Evolutionary conservation across 371 early-diverging fungal genomes (phyloP).

Genomic region (Lichtheimia corymbifera): DNA sequence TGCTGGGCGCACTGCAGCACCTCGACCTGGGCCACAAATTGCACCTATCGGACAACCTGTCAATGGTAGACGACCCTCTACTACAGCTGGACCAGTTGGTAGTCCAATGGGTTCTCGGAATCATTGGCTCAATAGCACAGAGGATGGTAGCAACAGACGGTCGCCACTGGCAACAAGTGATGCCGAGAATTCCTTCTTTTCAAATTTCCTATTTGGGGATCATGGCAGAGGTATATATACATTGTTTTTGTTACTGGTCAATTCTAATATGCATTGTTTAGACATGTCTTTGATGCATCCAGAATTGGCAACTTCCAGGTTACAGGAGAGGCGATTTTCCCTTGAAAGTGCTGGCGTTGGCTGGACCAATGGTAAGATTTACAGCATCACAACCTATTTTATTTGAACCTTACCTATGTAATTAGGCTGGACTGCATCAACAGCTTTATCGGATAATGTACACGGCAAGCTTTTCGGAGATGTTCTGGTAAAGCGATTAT

Average conservation of each 20-base stretch:
- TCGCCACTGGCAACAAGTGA: slow-evolving; percentile 3
- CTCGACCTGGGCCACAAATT: slow-evolving; percentile 7
- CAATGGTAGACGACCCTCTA: slow-evolving; percentile 18
- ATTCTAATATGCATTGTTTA: neutral
- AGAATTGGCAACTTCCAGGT: slow-evolving; percentile 7
- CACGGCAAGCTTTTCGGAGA: slow-evolving; percentile 42
- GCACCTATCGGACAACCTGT: slow-evolving; percentile 43
- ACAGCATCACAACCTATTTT: neutral
- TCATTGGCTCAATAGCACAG: slow-evolving; percentile 10
- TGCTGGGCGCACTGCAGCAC: slow-evolving; percentile 10
- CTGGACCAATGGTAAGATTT: slow-evolving; percentile 20
- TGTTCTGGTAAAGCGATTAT: slow-evolving; percentile 27
- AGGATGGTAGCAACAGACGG: slow-evolving; percentile 3
- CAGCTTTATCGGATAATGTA: slow-evolving; percentile 36
- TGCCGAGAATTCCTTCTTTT: slow-evolving; percentile 37
- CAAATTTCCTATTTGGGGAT: slow-evolving; percentile 47
- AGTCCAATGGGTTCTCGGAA: slow-evolving; percentile 21
- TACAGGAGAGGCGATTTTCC: slow-evolving; percentile 15
- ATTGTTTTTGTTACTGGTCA: neutral
- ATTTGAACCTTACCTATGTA: neutral
- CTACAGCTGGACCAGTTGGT: slow-evolving; percentile 32
- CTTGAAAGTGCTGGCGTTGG: slow-evolving; percentile 13
- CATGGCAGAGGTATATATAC: slow-evolving; percentile 12
- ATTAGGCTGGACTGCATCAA: slow-evolving; percentile 42
- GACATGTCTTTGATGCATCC: slow-evolving; percentile 6